These are phyloP conservation scores for Elongisporangium anandrum DNA, from an alignment of 352 stramenopile genomes.

Conservation along the genomic window DNA sequence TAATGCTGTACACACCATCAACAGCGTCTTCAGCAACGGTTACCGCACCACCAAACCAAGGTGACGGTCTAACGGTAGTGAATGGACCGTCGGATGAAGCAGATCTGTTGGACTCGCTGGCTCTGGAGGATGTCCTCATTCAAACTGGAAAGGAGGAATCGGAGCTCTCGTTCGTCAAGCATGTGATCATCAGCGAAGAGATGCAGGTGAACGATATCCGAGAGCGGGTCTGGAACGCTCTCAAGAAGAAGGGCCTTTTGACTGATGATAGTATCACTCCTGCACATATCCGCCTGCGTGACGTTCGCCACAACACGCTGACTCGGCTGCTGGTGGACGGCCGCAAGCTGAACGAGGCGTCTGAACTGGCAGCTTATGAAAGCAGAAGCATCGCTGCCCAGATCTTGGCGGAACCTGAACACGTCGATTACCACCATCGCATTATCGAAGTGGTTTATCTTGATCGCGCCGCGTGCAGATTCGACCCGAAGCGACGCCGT, in stretches of 20 bases:
- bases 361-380: constrained; percentile 73
- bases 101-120: constrained; percentile 32
- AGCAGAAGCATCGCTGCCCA: constrained; percentile 67
- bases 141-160: constrained; percentile 44
- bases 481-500: constrained; percentile 44
- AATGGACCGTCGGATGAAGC: constrained; percentile 7
- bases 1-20: constrained; percentile 49
- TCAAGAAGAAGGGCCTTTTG: constrained; percentile 41
- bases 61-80: constrained; percentile 15
- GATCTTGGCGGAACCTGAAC: constrained; percentile 55
- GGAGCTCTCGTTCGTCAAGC: constrained; percentile 47
- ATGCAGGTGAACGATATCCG: constrained; percentile 74
- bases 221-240: constrained; percentile 30
- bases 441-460: constrained; percentile 69
- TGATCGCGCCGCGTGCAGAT: constrained; percentile 58
- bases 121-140: constrained; percentile 54
- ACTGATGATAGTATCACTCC: constrained; percentile 23
- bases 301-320: constrained; percentile 64
- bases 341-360: constrained; percentile 56
- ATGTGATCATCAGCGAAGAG: constrained; percentile 72
- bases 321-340: constrained; percentile 62
- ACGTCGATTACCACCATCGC: constrained; percentile 35
- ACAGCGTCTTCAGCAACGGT: constrained; percentile 1
- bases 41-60: constrained; percentile 9
- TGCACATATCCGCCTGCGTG: constrained; percentile 53